These are phyloP conservation scores for Phialophora chinensis DNA, from an alignment of 2,329 filamentous ascomycete genomes.

Conservation along the genomic window DNA sequence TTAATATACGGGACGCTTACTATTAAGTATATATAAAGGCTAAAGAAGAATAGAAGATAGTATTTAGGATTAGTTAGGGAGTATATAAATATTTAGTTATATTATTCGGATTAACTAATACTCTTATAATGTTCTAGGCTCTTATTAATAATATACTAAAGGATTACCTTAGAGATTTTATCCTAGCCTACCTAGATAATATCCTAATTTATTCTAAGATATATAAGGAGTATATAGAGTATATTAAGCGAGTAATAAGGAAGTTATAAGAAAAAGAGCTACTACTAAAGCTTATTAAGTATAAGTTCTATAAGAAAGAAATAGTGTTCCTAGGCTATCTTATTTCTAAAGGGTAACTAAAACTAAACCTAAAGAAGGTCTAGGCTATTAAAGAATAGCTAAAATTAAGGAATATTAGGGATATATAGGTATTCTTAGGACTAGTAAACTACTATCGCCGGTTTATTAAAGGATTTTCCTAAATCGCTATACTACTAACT, in stretches of 20 bases:
- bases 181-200: not conserved
- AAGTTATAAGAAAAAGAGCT: no score
- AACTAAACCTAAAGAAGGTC: not conserved
- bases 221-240: not conserved
- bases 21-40: constrained; percentile 1
- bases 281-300: no score
- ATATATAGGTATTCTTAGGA: not conserved
- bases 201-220: not conserved
- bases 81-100: no score
- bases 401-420: constrained; percentile 4
- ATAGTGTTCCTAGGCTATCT: no score
- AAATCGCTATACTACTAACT: not conserved
- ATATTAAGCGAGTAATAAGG: no score
- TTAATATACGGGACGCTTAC: constrained; percentile 16
- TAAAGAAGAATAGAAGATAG: no score
- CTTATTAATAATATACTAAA: constrained; percentile 4
- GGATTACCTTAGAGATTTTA: not conserved
- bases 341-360: no score
- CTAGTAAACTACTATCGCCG: constrained; percentile 1
- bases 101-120: not conserved
- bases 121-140: not conserved
- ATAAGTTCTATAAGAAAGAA: no score
- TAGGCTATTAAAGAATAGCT: not conserved
- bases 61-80: no score
- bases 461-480: constrained; percentile 9